Evolutionary conservation across 2,329 filamentous ascomycete genomes (phyloP).

Genomic region (Colletotrichum caudatum): DNA sequence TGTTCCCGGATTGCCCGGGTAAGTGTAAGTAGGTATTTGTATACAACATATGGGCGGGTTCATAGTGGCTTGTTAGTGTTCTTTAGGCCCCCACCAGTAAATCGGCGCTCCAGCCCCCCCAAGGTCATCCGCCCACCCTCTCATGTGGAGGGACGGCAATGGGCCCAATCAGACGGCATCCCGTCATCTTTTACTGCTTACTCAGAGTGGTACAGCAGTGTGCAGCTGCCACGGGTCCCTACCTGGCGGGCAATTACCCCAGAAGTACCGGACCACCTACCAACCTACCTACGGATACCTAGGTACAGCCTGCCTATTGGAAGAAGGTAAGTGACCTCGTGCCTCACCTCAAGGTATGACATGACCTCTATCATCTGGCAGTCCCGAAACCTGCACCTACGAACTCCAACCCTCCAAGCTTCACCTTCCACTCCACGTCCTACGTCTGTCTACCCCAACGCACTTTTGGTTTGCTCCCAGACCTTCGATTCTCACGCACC

Average conservation of each 20-base stretch:
- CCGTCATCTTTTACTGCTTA: slow-evolving; percentile 31
- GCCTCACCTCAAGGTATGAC: background rate
- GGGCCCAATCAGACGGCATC: slow-evolving; percentile 35
- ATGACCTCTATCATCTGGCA: slow-evolving; percentile 12
- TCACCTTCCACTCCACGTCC: slow-evolving; percentile 31
- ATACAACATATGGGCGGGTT: background rate
- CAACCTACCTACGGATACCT: no score
- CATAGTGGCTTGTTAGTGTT: slow-evolving; percentile 21
- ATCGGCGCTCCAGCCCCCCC: slow-evolving; percentile 23
- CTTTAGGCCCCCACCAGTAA: slow-evolving; percentile 11
- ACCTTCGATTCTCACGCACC: slow-evolving; percentile 29
- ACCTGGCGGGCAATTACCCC: slow-evolving; percentile 5
- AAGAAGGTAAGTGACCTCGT: no score
- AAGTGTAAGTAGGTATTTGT: no score
- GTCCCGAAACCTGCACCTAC: slow-evolving; percentile 35
- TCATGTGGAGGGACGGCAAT: slow-evolving; percentile 21
- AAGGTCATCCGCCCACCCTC: slow-evolving; percentile 36
- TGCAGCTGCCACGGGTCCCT: slow-evolving; percentile 34
- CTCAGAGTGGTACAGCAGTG: slow-evolving; percentile 29
- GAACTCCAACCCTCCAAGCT: slow-evolving; percentile 35
- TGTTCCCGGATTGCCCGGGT: no score
- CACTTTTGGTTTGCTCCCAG: slow-evolving; percentile 30
- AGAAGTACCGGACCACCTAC: slow-evolving; percentile 1
- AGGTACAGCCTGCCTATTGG: background rate
- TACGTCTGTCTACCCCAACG: slow-evolving; percentile 3